phyloP scores from a whole-genome alignment of 495 filamentous ascomycete genomes.

The Podospora sp. region DNA sequence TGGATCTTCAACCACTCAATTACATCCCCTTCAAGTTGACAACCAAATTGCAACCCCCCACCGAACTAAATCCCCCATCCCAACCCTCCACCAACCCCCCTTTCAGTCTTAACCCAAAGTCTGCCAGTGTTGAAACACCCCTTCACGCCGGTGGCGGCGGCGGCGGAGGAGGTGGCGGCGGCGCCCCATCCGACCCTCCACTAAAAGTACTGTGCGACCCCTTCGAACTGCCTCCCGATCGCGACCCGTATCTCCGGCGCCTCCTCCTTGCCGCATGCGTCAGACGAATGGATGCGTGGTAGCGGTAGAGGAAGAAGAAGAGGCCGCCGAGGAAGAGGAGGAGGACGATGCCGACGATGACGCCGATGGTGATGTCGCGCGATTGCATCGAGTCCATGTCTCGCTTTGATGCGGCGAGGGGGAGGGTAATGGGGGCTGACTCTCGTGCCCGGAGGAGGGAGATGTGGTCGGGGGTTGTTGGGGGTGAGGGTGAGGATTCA shows the following conservation, averaged over 20 bases:
- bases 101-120: too few species aligned
- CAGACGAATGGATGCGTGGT: conserved; percentile 35
- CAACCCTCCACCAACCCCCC: too few species aligned
- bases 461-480: background rate
- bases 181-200: conserved; percentile 15
- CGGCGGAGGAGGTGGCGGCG: conserved; percentile 8
- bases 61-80: too few species aligned
- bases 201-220: conserved; percentile 24
- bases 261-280: conserved; percentile 24
- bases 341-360: conserved; percentile 39
- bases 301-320: conserved; percentile 35
- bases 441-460: background rate
- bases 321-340: conserved; percentile 35
- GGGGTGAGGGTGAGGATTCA: too few species aligned
- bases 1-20: too few species aligned
- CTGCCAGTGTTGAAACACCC: too few species aligned
- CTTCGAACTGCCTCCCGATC: conserved; percentile 31
- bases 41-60: too few species aligned
- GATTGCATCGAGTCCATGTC: conserved; percentile 15
- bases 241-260: background rate
- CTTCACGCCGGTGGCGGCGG: conserved; percentile 3
- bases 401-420: too few species aligned
- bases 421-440: background rate
- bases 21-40: too few species aligned
- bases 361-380: conserved; percentile 40